phyloP scores from a whole-genome alignment of 495 filamentous ascomycete species.

The Paragyromitra xinjiangensis region DNA sequence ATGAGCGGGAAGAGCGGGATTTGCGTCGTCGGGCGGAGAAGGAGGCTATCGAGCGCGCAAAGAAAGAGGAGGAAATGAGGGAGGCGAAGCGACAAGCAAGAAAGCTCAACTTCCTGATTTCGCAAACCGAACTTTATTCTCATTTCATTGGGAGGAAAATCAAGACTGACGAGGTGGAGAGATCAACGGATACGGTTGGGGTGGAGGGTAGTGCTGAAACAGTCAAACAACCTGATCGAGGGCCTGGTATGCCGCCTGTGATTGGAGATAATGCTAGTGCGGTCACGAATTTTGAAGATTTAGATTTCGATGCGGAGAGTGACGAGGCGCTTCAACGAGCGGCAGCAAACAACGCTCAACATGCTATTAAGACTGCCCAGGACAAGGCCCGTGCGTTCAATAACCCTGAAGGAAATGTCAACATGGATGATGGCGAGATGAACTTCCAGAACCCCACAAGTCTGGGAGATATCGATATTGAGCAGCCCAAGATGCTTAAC shows the following conservation, averaged over 20 bases:
- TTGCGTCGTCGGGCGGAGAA: constrained; percentile 91
- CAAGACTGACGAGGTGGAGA: constrained; percentile 91
- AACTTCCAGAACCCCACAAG: constrained; percentile 99
- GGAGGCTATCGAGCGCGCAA: constrained; percentile 95
- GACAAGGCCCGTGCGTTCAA: constrained; percentile 94
- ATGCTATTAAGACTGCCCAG: constrained; percentile 93
- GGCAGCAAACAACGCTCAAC: constrained; percentile 94
- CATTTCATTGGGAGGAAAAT: constrained; percentile 99
- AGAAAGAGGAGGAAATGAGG: constrained; percentile 94
- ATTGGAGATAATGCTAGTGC: constrained; percentile 63
- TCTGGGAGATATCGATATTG: constrained; percentile 89
- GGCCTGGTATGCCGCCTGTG: constrained; percentile 18
- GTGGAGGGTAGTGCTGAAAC: constrained; percentile 67
- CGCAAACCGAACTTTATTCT: constrained; percentile 97
- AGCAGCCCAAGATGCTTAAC: constrained; percentile 92
- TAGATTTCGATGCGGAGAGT: constrained; percentile 96
- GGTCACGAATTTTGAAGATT: constrained; percentile 89
- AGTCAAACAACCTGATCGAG: constrained; percentile 36
- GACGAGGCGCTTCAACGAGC: constrained; percentile 81
- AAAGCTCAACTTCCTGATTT: constrained; percentile 99
- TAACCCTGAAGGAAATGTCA: constrained; percentile 66
- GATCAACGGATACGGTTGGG: constrained; percentile 77
- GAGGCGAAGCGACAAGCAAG: constrained; percentile 97
- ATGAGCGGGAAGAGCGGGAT: constrained; percentile 96
- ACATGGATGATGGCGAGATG: constrained; percentile 87